Conservation (phyloP, 129 eudicot genomes). For the Arctium minus region DNA sequence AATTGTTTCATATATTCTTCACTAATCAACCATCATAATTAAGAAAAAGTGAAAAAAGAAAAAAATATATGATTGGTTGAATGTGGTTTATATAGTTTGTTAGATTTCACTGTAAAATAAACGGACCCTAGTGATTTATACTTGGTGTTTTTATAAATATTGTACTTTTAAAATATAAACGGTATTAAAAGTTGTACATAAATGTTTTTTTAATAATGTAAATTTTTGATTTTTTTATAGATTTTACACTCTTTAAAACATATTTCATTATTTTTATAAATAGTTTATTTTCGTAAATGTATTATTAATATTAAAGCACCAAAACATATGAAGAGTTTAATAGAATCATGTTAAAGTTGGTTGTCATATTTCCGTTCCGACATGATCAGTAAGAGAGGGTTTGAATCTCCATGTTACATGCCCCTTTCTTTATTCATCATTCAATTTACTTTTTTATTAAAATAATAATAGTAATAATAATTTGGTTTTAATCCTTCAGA, state of each 20-base stretch:
- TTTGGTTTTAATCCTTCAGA: not conserved
- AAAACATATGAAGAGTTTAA: not conserved
- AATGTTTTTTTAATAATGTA: not conserved
- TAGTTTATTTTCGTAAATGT: not conserved
- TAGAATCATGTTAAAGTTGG: not conserved
- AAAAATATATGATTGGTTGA: no score
- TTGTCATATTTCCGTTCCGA: not conserved
- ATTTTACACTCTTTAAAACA: not conserved
- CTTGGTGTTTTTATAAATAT: no score
- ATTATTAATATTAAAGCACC: not conserved
- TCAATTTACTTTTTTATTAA: not conserved
- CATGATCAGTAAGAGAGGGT: constrained; percentile 8
- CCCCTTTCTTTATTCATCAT: constrained; percentile 14
- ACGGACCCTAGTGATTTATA: no score
- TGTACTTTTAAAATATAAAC: not conserved
- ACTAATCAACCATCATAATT: no score
- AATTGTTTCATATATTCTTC: no score
- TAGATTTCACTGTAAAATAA: no score
- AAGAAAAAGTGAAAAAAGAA: no score
- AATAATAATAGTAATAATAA: not conserved
- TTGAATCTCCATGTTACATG: constrained; percentile 27
- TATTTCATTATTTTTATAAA: not conserved
- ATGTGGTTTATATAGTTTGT: no score
- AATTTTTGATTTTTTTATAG: no score
- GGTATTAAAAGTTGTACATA: not conserved